These are phyloP conservation scores for Puccinia horiana DNA, from an alignment of 1,284 basidiomycete genomes.

Conservation along the genomic window DNA sequence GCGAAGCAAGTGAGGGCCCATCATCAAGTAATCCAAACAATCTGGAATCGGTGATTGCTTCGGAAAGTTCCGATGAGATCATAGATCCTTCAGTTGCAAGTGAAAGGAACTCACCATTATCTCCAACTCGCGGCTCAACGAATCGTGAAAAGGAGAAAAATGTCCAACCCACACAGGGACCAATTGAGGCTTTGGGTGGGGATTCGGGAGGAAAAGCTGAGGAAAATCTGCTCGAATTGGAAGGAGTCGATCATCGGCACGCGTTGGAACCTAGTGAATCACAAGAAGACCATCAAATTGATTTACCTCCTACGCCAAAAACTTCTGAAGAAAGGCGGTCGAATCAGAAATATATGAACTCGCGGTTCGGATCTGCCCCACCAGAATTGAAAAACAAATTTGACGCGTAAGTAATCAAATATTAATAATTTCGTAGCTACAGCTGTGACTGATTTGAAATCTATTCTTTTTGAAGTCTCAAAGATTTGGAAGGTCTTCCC, in stretches of 20 bases:
- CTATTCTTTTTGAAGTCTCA: neutral
- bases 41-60: neutral
- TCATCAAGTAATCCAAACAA: neutral
- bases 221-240: neutral
- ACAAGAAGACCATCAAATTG: neutral
- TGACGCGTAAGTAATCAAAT: neutral
- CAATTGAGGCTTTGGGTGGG: neutral
- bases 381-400: neutral
- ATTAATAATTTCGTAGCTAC: neutral
- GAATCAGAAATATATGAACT: no score
- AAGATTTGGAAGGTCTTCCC: neutral
- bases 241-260: neutral
- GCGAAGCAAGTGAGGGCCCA: neutral
- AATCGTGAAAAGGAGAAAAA: neutral
- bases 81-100: no score
- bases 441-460: neutral
- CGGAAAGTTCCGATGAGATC: neutral
- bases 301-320: no score
- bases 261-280: neutral
- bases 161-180: neutral
- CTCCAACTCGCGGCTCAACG: no score
- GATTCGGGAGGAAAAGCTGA: neutral
- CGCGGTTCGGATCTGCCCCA: neutral
- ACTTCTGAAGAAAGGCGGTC: neutral
- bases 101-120: no score